These are phyloP conservation scores for Tulasnella sp. DNA, from an alignment of 768 basidiomycete genomes.

Conservation along the genomic window DNA sequence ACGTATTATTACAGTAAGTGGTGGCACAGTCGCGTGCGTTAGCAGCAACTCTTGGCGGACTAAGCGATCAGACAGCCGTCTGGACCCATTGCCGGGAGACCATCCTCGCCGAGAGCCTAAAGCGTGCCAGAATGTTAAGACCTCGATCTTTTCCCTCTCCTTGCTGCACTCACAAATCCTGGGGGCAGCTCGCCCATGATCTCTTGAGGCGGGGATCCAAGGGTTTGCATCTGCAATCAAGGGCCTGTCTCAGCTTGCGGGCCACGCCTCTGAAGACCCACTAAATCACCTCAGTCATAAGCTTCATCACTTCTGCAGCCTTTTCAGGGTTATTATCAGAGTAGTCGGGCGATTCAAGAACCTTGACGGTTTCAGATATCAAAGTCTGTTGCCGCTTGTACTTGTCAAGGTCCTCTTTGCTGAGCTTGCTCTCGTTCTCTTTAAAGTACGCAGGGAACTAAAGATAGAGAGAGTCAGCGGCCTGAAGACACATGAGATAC, in stretches of 20 bases:
- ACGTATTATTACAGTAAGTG: not conserved
- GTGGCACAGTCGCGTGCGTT: not conserved
- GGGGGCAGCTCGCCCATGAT: slow-evolving; percentile 81
- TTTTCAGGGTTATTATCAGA: slow-evolving; percentile 52
- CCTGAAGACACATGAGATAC: not conserved
- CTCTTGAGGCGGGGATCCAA: slow-evolving; percentile 73
- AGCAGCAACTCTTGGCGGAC: not conserved
- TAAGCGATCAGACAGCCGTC: slow-evolving; percentile 41
- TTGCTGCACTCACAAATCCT: slow-evolving; percentile 43
- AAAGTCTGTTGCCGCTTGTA: slow-evolving; percentile 59
- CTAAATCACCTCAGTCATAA: slow-evolving; percentile 68
- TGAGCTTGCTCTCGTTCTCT: slow-evolving; percentile 52
- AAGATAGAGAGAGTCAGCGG: not conserved
- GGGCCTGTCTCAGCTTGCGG: not conserved
- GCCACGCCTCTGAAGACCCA: not conserved
- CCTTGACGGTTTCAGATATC: slow-evolving; percentile 55
- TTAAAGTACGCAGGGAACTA: slow-evolving; percentile 77
- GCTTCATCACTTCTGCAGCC: slow-evolving; percentile 51
- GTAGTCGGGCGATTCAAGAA: slow-evolving; percentile 63
- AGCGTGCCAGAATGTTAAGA: not conserved
- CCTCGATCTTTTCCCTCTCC: not conserved
- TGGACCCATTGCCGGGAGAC: slow-evolving; percentile 47
- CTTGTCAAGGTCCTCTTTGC: slow-evolving; percentile 56
- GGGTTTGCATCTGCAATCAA: slow-evolving; percentile 63
- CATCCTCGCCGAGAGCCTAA: slow-evolving; percentile 51